phyloP scores from a whole-genome alignment of 148 eudicot genomes.

The Silene conica region DNA sequence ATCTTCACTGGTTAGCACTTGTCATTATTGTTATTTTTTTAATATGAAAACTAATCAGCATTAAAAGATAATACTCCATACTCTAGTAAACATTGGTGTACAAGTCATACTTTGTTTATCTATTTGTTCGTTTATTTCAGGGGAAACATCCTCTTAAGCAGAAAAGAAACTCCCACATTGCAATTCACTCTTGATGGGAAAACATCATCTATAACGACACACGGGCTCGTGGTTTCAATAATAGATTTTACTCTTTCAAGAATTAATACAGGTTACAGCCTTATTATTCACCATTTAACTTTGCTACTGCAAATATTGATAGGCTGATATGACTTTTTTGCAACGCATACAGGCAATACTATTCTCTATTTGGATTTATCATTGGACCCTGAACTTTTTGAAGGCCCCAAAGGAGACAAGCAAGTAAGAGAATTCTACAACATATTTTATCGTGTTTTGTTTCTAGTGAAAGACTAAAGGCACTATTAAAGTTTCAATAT shows the following conservation, averaged over 20 bases:
- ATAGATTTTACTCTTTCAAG: constrained; percentile 97
- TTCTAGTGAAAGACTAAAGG: background rate
- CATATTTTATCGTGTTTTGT: background rate
- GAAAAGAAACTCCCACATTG: constrained; percentile 47
- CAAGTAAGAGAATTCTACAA: constrained; percentile 48
- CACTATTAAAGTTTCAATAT: constrained; percentile 1
- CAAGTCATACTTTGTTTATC: constrained; percentile 11
- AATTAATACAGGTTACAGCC: constrained; percentile 64
- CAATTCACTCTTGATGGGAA: constrained; percentile 67
- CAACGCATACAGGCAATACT: constrained; percentile 56
- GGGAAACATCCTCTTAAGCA: constrained; percentile 89
- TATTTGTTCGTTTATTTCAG: constrained; percentile 27
- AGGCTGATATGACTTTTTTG: background rate
- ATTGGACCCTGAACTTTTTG: constrained; percentile 81
- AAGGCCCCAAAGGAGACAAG: constrained; percentile 86
- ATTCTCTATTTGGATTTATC: constrained; percentile 85
- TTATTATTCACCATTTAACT: constrained; percentile 1
- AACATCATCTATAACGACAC: constrained; percentile 44
- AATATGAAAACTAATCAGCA: constrained; percentile 13
- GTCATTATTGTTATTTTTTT: background rate
- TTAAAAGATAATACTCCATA: background rate
- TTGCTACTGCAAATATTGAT: constrained; percentile 15
- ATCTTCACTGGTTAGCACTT: constrained; percentile 71
- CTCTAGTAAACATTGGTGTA: constrained; percentile 6
- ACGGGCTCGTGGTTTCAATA: constrained; percentile 64